These are phyloP conservation scores for Pyrenopolyporus hunteri DNA, from an alignment of 495 filamentous ascomycete genomes.

Conservation along the genomic window DNA sequence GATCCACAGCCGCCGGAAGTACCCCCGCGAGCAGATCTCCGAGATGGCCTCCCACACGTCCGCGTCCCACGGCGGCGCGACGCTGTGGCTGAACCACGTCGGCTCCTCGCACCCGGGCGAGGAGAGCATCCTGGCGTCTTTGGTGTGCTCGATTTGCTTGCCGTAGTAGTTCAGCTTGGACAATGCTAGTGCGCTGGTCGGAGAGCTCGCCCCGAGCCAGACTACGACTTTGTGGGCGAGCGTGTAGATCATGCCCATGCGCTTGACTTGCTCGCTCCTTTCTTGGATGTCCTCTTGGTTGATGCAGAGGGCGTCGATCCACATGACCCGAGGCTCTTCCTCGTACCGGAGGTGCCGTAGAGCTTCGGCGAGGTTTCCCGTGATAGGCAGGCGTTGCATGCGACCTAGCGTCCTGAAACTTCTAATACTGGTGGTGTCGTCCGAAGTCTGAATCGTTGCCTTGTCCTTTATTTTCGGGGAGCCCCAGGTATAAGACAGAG, in stretches of 20 bases:
- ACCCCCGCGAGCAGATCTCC: neutral
- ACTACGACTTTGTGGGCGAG: conserved; percentile 32
- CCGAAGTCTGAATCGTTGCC: neutral
- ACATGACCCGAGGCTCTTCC: conserved; percentile 17
- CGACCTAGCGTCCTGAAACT: neutral
- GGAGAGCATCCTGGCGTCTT: neutral
- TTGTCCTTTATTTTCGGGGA: neutral
- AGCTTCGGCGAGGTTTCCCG: conserved; percentile 2
- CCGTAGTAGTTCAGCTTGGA: conserved; percentile 2
- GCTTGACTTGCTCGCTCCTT: conserved; percentile 34
- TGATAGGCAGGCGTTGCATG: neutral
- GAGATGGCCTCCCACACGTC: conserved; percentile 5
- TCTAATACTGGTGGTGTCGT: neutral
- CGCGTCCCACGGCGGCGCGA: neutral
- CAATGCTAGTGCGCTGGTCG: conserved; percentile 12
- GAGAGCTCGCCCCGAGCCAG: conserved; percentile 41
- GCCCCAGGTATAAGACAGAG: conserved; percentile 25
- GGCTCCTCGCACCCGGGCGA: neutral
- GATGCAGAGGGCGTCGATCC: conserved; percentile 43
- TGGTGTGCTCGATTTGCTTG: neutral
- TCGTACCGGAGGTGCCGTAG: conserved; percentile 17
- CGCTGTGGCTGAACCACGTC: neutral
- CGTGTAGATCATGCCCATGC: conserved; percentile 39
- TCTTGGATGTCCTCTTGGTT: conserved; percentile 38
- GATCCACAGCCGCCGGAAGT: conserved; percentile 19